Base-by-base conservation (phyloP, 2,329 filamentous ascomycete species). In the Rhinocladiella similis region DNA sequence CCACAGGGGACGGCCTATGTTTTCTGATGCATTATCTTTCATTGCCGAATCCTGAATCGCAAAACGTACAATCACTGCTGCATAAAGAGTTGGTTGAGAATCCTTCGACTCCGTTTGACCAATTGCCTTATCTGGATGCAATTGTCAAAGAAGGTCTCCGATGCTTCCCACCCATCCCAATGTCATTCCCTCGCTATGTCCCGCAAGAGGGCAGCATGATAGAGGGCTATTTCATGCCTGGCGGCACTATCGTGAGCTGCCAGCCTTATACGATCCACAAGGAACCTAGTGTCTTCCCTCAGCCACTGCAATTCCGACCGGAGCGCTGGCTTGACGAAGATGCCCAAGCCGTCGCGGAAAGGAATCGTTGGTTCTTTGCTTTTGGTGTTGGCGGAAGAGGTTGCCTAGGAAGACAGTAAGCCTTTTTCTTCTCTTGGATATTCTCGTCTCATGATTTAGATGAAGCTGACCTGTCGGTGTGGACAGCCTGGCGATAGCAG, bases 21-120 rank as follows among this genome's bases (percentile, higher is more conserved):
- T 89, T 89, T 66, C 74, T 89, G 12, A 86, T 90, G 82, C 86
- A 85, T 80, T 81, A 88, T 67, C 75, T 90, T 2, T 89, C 86
- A 1, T 81, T 83, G 60, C 50, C 55, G 9, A 46, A 22, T n/a
- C 82, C 84, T 1, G 70, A 77, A 6, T 85, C 80, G 3, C 63
- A 73, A 1, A 56, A 67, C 2, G 73, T 82, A 47, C 86, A 88
- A 68, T 67, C 72, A 10, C 73, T 70, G 2, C 73, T 89, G 3
- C 75, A 77, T 22, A 65, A 74, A 14, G 86, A 89, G 67, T 68
- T 87, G 3, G 65, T 63, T 0, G 65, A 69, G 2, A 77, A 78
- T 45, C 68, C 74, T 0, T 68, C 70, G 3, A 39, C 25, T 7
- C 29, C 29, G 3, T 39, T 56, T 29, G 51, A 58, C 18, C 19